Base-by-base conservation (phyloP, 169 alveolate genomes). In the Besnoitia besnoiti region DNA sequence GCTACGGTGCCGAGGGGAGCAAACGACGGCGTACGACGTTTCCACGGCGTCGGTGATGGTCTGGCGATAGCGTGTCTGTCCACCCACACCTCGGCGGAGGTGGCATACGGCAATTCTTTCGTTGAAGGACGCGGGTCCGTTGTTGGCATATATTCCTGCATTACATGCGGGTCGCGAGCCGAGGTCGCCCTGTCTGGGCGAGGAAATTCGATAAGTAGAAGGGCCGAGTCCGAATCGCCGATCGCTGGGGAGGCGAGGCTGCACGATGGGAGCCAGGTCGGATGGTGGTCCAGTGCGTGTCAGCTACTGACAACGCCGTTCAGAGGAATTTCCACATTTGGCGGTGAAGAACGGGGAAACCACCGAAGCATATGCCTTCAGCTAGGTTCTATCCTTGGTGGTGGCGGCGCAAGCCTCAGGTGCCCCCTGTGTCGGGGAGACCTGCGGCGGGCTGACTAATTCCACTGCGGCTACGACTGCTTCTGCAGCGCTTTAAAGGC, bases 351-450 rank as follows among this genome's bases (percentile, higher is more conserved):
- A 55, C 33, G 24, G 67, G 12, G 30, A 19, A 19, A n/a, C 24
- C 67, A 16, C 67, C 67, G 24, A n/a, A 16, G 3, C 24, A 55
- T 55, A 5, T 55, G 67, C 33, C 67, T 55, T 21, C 67, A 55
- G 67, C 12, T 55, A 55, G 67, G 67, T 55, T 55, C 67, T 21
- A n/a, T n/a, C 3, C 1, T 55, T 19, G 24, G 67, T 55, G 67
- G 67, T 55, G 67, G 67, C 67, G 67, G 67, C 24, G 67, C 67
- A 21, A n/a, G 30, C 30, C 24, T 55, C 67, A 55, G 67, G 4
- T 55, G 67, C 67, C 67, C 67, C 67, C 67, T 55, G 67, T 55
- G 67, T 55, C 67, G 67, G 24, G 67, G 67, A 3, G 67, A 55
- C 67, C 67, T 55, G 67, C 27, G 67, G 12, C 67, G 67, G 67